Conservation (phyloP, 139 green algal species). For the Haematococcus lacustris region DNA sequence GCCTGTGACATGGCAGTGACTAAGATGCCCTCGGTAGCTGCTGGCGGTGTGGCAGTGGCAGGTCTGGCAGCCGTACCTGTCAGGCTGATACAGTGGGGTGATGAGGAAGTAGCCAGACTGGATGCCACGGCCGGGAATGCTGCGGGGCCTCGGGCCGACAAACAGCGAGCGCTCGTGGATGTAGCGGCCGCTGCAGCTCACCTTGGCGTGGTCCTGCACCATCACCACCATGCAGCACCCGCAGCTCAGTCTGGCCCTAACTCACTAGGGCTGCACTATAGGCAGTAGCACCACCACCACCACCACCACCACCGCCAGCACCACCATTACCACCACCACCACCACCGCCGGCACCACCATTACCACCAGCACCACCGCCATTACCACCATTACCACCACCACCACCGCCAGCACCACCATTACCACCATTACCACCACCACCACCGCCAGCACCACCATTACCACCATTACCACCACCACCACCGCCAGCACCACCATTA, state of each 20-base stretch:
- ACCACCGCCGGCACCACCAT: background rate
- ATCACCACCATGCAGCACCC: background rate
- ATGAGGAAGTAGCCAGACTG: constrained; percentile 52
- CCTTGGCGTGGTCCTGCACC: constrained; percentile 18
- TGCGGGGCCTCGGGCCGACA: constrained; percentile 53
- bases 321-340: background rate
- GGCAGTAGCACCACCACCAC: background rate
- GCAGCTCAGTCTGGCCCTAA: background rate
- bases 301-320: background rate
- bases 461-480: background rate
- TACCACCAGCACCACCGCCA: background rate
- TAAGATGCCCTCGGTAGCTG: no score
- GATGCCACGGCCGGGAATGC: constrained; percentile 20
- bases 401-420: background rate
- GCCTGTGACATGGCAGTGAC: no score
- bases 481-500: background rate
- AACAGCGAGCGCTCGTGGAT: constrained; percentile 48
- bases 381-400: background rate
- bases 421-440: no score
- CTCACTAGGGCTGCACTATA: background rate
- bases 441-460: no score
- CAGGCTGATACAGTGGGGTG: constrained; percentile 45
- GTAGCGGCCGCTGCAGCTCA: constrained; percentile 29
- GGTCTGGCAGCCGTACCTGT: constrained; percentile 16
- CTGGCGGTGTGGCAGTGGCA: no score